Conservation (phyloP, 306 rosid species). For the Casuarina cunninghamiana region DNA sequence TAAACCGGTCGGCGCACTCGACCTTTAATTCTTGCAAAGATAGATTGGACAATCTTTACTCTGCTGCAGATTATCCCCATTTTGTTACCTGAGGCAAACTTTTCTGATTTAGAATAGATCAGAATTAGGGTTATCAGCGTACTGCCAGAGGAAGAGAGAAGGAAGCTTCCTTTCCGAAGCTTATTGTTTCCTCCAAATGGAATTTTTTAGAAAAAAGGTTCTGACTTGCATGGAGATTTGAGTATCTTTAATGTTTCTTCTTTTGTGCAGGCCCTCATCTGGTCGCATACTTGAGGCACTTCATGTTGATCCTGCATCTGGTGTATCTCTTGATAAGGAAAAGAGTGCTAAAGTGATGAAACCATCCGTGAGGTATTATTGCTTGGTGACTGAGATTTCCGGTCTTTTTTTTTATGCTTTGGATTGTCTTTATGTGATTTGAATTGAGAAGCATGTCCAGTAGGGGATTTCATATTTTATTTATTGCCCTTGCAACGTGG, state of each 20-base stretch:
- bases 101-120: conserved; percentile 80
- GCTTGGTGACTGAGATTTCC: neutral
- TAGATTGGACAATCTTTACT: conserved; percentile 90
- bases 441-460: neutral
- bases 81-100: conserved; percentile 74
- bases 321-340: conserved; percentile 76
- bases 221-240: conserved; percentile 39
- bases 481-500: neutral
- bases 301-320: conserved; percentile 98
- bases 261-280: conserved; percentile 80
- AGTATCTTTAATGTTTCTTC: conserved; percentile 51
- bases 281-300: conserved; percentile 94
- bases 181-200: conserved; percentile 42
- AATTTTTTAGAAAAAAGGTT: conserved; percentile 43
- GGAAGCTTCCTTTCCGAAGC: conserved; percentile 64
- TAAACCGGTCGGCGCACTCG: conserved; percentile 99
- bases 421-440: neutral
- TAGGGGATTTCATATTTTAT: conserved; percentile 2
- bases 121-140: conserved; percentile 67
- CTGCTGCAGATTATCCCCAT: conserved; percentile 84
- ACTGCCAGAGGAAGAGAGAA: conserved; percentile 64
- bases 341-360: conserved; percentile 64
- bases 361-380: conserved; percentile 76
- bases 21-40: conserved; percentile 97
- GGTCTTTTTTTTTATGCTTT: neutral